A percentile compares a stretch with the other conserved stretches of the same genome.
Conservation (phyloP, 78 protist genomes). For the Chrysochromulina parva region DNA sequence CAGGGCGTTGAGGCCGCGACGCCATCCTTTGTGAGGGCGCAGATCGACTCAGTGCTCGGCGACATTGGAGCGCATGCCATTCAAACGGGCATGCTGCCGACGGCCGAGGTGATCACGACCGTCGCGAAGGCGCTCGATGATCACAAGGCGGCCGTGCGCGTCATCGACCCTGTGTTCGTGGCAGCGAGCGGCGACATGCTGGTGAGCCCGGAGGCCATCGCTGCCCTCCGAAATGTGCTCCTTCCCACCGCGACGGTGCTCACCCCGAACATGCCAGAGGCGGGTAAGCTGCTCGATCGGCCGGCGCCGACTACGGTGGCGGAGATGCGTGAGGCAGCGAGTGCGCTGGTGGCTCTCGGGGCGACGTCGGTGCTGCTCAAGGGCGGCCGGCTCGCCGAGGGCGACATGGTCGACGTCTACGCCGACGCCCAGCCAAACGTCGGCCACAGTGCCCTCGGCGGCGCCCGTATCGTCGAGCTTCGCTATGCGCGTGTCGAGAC, state of each 20-base stretch:
- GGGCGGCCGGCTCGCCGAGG: neutral
- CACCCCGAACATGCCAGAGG: constrained; percentile 3
- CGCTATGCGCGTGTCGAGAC: neutral
- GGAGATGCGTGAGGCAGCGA: neutral
- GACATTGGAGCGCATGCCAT: constrained; percentile 35
- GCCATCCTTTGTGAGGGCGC: neutral
- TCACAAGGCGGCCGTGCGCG: neutral
- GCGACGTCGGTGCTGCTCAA: neutral
- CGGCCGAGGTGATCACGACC: neutral
- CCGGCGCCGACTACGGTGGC: neutral
- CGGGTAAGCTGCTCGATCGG: neutral
- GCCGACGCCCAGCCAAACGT: neutral
- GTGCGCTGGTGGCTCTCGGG: neutral
- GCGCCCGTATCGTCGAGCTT: neutral
- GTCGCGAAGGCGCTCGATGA: neutral
- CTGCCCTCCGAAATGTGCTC: neutral
- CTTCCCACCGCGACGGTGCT: constrained; percentile 12
- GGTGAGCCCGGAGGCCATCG: neutral
- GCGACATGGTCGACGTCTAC: neutral
- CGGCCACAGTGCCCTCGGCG: no score
- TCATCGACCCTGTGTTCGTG: constrained; percentile 52
- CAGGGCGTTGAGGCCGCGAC: neutral
- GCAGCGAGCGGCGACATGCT: constrained; percentile 40
- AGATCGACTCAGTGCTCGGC: constrained; percentile 11
- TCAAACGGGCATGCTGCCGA: constrained; percentile 53